Conservation (phyloP, 371 early-diverging fungal species). For the Saksenaea oblongispora region DNA sequence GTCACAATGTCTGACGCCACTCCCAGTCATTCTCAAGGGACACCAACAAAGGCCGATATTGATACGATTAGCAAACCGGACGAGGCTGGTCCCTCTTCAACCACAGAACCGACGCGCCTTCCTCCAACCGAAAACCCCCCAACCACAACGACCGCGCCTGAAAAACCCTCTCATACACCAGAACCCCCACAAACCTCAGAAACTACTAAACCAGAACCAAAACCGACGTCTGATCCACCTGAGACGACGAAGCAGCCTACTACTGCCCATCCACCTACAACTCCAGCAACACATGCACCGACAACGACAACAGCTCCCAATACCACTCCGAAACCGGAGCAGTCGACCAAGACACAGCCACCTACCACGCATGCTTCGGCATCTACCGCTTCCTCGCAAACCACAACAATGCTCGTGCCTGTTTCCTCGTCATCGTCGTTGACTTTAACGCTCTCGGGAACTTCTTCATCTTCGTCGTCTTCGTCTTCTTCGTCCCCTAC, state of each 20-base stretch:
- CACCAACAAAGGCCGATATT: slow-evolving; percentile 2
- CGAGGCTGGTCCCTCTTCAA: background rate
- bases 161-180: background rate
- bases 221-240: background rate
- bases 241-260: background rate
- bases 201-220: background rate
- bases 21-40: background rate
- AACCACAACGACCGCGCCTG: background rate
- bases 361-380: background rate
- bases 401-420: background rate
- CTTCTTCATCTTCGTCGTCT: background rate
- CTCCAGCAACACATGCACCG: background rate
- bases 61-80: slow-evolving; percentile 1
- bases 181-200: background rate
- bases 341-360: background rate
- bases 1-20: slow-evolving; percentile 1
- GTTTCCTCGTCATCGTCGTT: background rate
- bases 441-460: background rate
- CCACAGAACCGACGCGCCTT: background rate
- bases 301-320: background rate
- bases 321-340: background rate
- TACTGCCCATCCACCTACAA: background rate
- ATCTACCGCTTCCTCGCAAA: background rate
- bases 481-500: background rate
- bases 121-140: slow-evolving; percentile 13